Base-by-base conservation (phyloP, 129 eudicot species). In the Pseudognaphalium luteoalbum region DNA sequence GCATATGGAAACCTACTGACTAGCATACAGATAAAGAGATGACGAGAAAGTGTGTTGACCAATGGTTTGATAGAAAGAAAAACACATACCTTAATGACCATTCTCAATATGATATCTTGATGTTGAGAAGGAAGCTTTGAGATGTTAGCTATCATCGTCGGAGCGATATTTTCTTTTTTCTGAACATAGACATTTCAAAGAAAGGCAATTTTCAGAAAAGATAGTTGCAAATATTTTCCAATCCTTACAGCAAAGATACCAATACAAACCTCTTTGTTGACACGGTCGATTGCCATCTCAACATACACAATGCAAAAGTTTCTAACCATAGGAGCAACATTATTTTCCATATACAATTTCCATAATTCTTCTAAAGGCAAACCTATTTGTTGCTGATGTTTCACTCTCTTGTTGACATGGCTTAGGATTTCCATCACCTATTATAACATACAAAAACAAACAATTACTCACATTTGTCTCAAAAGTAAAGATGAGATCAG, bases 341-440 rank as follows among this genome's bases (percentile, higher is more conserved):
- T 62, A 72, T 86, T 83, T 82, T 88, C 96, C 80, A 84, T 80
- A 78, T 94, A 94, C 86, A 94, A 56, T 44, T 72, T 82, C 98
- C 96, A 91, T 70, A 94, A 68, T 6, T 91, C 93, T 42, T 83
- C 82, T 37, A 94, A 80, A 28, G 98, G 97, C 76, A 94, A 81
- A 65, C 88, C 96, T 79, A 94, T 91, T 1, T 82, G 83, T 63
- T 50, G 87, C 74, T 94, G 96, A 85, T 94, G 96, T 78, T 91
- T 91, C 83, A 94, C 93, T 82, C 97, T 89, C 84, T 87, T 91
- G 89, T 94, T 94, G 72, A 94, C 93, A 80, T 94, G 98, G 81
- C 88, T 89, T 73, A 94, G 83, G 73, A 94, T 86, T 84, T 94
- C 97, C 76, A 94, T 76, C 21, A 91, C 98, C 98, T 93, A 62